Percentiles rank a stretch among this genome's conserved stretches.
phyloP scores from a whole-genome alignment of 2,329 filamentous ascomycete genomes.

The Teratosphaeria pseudoeucalypti region DNA sequence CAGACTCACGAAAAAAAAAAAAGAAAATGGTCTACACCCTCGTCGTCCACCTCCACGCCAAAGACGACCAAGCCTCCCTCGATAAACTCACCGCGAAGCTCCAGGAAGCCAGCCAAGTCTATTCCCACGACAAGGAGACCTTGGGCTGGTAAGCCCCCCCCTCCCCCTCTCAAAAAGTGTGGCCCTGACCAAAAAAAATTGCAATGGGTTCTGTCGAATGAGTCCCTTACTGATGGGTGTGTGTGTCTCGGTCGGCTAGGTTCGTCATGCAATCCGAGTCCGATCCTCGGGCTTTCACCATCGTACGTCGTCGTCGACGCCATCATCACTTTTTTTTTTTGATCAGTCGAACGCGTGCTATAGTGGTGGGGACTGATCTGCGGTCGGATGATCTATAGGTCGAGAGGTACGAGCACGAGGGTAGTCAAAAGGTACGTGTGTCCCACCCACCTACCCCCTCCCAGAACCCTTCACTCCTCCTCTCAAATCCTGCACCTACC shows the following conservation, averaged over 20 bases:
- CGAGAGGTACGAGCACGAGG: constrained; percentile 60
- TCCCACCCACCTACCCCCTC: too few relatives aligned
- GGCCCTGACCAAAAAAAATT: too few relatives aligned
- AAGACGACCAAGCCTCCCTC: constrained; percentile 53
- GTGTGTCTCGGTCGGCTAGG: constrained; percentile 46
- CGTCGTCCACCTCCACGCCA: constrained; percentile 60
- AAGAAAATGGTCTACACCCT: constrained; percentile 44
- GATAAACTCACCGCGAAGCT: constrained; percentile 61
- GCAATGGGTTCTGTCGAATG: background rate
- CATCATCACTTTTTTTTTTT: too few relatives aligned
- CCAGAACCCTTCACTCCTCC: background rate
- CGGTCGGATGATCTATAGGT: constrained; percentile 22
- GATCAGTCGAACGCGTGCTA: too few relatives aligned
- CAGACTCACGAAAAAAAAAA: background rate
- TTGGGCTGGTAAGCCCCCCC: constrained; percentile 23
- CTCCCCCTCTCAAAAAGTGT: too few relatives aligned
- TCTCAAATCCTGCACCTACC: too few relatives aligned
- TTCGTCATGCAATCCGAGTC: constrained; percentile 67
- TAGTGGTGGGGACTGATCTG: background rate
- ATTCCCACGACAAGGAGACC: constrained; percentile 61
- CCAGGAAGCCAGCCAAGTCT: constrained; percentile 62
- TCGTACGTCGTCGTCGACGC: constrained; percentile 30
- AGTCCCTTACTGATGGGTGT: background rate
- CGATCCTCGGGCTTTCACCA: constrained; percentile 60
- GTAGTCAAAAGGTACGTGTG: constrained; percentile 35